These are phyloP conservation scores for Penicillium robsamsonii DNA, from an alignment of 495 filamentous ascomycete genomes.

Conservation along the genomic window DNA sequence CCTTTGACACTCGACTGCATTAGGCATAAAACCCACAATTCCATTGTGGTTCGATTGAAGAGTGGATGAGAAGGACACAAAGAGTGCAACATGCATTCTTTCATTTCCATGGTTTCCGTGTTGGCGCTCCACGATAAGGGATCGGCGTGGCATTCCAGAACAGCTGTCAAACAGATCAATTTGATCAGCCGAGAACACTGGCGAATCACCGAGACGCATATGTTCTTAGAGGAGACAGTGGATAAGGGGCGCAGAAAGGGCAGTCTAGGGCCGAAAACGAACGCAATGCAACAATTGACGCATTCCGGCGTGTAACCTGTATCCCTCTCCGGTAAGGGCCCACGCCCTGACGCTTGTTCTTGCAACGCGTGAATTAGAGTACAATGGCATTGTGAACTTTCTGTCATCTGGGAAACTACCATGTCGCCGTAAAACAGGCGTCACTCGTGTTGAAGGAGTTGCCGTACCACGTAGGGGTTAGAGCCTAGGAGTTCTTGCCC, in stretches of 20 bases:
- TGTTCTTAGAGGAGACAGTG: neutral
- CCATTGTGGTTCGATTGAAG: neutral
- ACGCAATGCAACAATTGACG: slow-evolving; percentile 17
- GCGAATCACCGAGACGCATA: slow-evolving; percentile 7
- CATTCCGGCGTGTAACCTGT: slow-evolving; percentile 21
- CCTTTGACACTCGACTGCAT: slow-evolving; percentile 10
- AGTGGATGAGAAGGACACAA: neutral
- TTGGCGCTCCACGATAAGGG: slow-evolving; percentile 11
- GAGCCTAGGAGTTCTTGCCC: neutral
- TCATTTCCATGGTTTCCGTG: slow-evolving; percentile 20
- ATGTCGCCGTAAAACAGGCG: too few species aligned
- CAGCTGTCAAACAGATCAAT: slow-evolving; percentile 19
- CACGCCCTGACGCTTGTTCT: neutral
- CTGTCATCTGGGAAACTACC: neutral
- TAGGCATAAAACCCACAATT: neutral
- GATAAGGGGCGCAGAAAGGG: neutral
- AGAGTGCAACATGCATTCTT: slow-evolving; percentile 16
- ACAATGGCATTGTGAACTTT: neutral
- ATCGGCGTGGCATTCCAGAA: slow-evolving; percentile 22
- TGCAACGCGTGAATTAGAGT: neutral
- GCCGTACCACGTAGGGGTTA: neutral
- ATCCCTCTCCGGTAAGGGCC: slow-evolving; percentile 23
- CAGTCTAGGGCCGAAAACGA: slow-evolving; percentile 21
- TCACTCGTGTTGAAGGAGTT: neutral
- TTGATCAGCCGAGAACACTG: slow-evolving; percentile 3